Evolutionary conservation across 768 basidiomycete genomes (phyloP).

Genomic region (Termitomyces sp.): DNA sequence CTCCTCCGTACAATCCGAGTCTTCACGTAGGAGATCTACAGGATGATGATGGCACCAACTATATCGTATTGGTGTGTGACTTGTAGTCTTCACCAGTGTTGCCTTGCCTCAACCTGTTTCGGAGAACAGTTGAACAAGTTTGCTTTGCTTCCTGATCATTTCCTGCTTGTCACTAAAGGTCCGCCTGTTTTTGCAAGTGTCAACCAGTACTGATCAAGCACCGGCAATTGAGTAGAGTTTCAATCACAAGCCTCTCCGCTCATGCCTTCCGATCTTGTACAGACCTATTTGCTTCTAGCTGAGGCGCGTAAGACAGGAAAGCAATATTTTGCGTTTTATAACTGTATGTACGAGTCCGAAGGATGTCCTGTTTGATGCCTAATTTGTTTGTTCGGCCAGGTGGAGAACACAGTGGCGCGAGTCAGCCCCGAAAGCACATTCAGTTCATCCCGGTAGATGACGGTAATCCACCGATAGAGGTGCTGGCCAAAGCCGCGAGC

Average conservation of each 20-base stretch:
- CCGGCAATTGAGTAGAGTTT: conserved; percentile 57
- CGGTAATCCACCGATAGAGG: conserved; percentile 76
- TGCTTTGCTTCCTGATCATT: conserved; percentile 80
- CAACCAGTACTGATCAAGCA: background rate
- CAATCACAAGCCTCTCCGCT: conserved; percentile 78
- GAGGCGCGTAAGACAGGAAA: conserved; percentile 62
- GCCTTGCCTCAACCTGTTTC: background rate
- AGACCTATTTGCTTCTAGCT: conserved; percentile 68
- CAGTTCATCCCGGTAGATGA: conserved; percentile 72
- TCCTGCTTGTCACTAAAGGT: conserved; percentile 88
- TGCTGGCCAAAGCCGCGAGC: conserved; percentile 51
- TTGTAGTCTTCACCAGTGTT: background rate
- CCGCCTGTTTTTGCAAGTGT: conserved; percentile 7
- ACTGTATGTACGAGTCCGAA: conserved; percentile 49
- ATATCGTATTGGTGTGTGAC: conserved; percentile 63
- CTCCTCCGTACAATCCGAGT: conserved; percentile 79
- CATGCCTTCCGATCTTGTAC: conserved; percentile 72
- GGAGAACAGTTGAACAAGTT: conserved; percentile 77
- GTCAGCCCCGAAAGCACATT: conserved; percentile 89
- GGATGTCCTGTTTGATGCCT: background rate
- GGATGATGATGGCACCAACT: conserved; percentile 57
- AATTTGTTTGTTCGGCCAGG: conserved; percentile 34
- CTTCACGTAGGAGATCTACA: conserved; percentile 74
- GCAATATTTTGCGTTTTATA: conserved; percentile 82
- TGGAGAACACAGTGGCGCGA: conserved; percentile 78